These are phyloP conservation scores for Rubia peregrina DNA, from an alignment of 305 asterid genomes.

Conservation along the genomic window DNA sequence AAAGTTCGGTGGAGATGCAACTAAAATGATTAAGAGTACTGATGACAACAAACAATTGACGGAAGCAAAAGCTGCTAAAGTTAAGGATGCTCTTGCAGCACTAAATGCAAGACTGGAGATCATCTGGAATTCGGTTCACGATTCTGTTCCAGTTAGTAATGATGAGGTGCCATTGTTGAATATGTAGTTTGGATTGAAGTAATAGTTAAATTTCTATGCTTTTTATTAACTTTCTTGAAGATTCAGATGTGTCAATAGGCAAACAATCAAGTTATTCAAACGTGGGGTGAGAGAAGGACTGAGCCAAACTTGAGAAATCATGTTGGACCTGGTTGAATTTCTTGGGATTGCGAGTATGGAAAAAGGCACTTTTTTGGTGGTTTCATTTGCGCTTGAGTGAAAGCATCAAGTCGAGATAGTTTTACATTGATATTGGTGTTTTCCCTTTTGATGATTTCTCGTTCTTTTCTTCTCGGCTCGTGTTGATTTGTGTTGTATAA, in stretches of 20 bases:
- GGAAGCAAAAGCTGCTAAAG: conserved; percentile 58
- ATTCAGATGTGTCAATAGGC: neutral
- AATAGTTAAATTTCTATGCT: neutral
- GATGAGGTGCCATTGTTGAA: conserved; percentile 47
- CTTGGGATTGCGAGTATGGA: conserved; percentile 5
- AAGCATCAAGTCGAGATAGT: neutral
- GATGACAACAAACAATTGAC: conserved; percentile 56
- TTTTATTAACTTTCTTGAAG: neutral
- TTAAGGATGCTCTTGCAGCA: conserved; percentile 61
- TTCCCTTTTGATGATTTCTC: conserved; percentile 35
- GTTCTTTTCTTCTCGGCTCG: neutral
- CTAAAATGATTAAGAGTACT: conserved; percentile 39
- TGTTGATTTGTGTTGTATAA: neutral
- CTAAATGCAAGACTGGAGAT: conserved; percentile 45
- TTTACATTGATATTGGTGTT: neutral
- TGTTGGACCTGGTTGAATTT: conserved; percentile 48
- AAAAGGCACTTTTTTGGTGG: conserved; percentile 31
- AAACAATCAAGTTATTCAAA: neutral
- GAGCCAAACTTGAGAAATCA: conserved; percentile 79
- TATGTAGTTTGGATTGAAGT: neutral
- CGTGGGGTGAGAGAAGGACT: conserved; percentile 69
- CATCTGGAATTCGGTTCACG: conserved; percentile 92
- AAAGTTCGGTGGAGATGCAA: conserved; percentile 59
- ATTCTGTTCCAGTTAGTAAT: conserved; percentile 69
- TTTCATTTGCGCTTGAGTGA: neutral